These are phyloP conservation scores for Calonectria leucothoes DNA, from an alignment of 2,329 filamentous ascomycete species.

Conservation along the genomic window DNA sequence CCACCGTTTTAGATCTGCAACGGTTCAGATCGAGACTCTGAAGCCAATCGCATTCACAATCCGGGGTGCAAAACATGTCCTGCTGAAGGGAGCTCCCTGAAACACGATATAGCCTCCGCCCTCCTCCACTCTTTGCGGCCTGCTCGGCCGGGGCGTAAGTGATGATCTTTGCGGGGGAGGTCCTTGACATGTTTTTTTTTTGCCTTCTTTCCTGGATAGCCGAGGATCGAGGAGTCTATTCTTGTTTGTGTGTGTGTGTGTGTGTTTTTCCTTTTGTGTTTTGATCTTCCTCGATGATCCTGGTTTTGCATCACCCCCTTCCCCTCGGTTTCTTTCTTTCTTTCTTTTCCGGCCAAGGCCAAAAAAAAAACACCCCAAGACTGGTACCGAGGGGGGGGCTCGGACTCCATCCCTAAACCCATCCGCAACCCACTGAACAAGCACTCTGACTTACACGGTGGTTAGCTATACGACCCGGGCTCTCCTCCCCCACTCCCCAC, in stretches of 20 bases:
- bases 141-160: background rate
- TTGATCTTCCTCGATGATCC: background rate
- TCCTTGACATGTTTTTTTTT: background rate
- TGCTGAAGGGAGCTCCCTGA: background rate
- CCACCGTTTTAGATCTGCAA: conserved; percentile 9
- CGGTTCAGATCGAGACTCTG: background rate
- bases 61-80: background rate
- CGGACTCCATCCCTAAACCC: background rate
- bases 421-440: background rate
- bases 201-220: too few relatives aligned
- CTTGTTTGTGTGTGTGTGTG: background rate
- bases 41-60: conserved; percentile 4
- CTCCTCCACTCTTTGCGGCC: background rate
- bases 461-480: background rate
- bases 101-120: background rate
- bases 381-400: background rate
- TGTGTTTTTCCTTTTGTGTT: background rate
- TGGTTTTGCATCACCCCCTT: background rate
- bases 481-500: background rate
- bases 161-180: background rate
- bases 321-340: background rate
- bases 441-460: too few relatives aligned
- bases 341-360: background rate
- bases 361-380: background rate
- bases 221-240: background rate